phyloP scores from a whole-genome alignment of 108 stramenopile genomes.

The Cyclotella sp. region DNA sequence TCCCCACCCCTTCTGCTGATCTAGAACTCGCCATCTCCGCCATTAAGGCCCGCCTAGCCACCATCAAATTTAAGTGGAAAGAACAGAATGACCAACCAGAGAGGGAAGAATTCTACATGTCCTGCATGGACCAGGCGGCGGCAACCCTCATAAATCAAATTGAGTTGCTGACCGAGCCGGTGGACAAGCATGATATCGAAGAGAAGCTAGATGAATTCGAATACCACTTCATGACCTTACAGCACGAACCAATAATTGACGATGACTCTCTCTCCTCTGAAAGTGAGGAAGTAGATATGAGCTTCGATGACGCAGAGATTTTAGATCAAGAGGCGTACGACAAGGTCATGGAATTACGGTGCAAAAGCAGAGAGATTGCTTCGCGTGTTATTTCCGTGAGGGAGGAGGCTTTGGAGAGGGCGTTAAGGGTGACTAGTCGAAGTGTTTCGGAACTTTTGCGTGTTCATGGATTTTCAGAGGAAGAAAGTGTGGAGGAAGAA shows the following conservation, averaged over 20 bases:
- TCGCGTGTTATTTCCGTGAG: constrained; percentile 32
- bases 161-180: constrained; percentile 18
- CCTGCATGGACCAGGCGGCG: constrained; percentile 32
- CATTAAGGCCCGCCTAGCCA: constrained; percentile 25
- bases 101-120: constrained; percentile 30
- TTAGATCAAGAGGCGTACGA: constrained; percentile 41
- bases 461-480: constrained; percentile 34
- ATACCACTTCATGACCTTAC: constrained; percentile 15
- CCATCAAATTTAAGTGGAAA: constrained; percentile 22
- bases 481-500: not conserved
- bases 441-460: constrained; percentile 31
- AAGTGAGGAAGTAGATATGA: constrained; percentile 25
- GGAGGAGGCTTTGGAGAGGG: constrained; percentile 27
- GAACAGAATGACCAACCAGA: constrained; percentile 20
- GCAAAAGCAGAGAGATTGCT: constrained; percentile 30
- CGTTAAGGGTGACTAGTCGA: constrained; percentile 21
- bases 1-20: constrained; percentile 23
- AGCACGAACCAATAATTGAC: constrained; percentile 10
- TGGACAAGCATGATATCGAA: constrained; percentile 29
- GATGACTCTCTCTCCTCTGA: constrained; percentile 33
- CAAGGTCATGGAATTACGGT: constrained; percentile 35
- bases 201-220: constrained; percentile 25
- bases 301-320: constrained; percentile 48
- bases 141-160: constrained; percentile 31
- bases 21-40: constrained; percentile 24